Conservation (phyloP, 2,329 filamentous ascomycete species). For the Pseudopyrenochaeta lycopersici region DNA sequence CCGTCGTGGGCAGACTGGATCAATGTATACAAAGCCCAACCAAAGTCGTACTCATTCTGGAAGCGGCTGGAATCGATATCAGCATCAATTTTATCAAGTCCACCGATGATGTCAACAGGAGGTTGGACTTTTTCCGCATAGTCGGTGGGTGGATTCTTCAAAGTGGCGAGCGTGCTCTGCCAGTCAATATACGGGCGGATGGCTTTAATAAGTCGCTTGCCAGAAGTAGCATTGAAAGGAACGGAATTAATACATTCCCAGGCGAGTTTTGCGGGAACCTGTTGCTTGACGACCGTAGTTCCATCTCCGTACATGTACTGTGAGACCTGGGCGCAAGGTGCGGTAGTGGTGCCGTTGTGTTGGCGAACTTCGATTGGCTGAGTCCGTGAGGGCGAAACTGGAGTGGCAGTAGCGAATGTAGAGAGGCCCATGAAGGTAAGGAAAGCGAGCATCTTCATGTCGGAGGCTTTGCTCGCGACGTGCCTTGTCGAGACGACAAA, state of each 20-base stretch:
- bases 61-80: conserved; percentile 49
- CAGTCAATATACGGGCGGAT: conserved; percentile 56
- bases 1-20: conserved; percentile 70
- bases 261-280: conserved; percentile 54
- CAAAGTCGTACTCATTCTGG: conserved; percentile 55
- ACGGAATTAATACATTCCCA: conserved; percentile 57
- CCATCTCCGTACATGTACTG: conserved; percentile 36
- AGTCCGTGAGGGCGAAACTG: conserved; percentile 27
- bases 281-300: conserved; percentile 13
- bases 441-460: conserved; percentile 33
- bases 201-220: conserved; percentile 49
- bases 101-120: conserved; percentile 54
- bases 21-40: conserved; percentile 62
- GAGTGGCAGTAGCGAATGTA: conserved; percentile 33
- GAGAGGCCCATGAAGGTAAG: conserved; percentile 33
- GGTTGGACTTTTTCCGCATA: conserved; percentile 57
- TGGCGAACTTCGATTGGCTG: conserved; percentile 28
- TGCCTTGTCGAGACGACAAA: conserved; percentile 6
- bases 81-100: conserved; percentile 50
- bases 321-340: conserved; percentile 46
- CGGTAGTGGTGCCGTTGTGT: conserved; percentile 29
- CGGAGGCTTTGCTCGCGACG: conserved; percentile 5
- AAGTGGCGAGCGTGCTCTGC: conserved; percentile 56
- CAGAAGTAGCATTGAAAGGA: conserved; percentile 54
- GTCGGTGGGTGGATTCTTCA: conserved; percentile 56